Base-by-base conservation (phyloP, 805 yeast species). In the Nakazawaea wickerhamii region DNA sequence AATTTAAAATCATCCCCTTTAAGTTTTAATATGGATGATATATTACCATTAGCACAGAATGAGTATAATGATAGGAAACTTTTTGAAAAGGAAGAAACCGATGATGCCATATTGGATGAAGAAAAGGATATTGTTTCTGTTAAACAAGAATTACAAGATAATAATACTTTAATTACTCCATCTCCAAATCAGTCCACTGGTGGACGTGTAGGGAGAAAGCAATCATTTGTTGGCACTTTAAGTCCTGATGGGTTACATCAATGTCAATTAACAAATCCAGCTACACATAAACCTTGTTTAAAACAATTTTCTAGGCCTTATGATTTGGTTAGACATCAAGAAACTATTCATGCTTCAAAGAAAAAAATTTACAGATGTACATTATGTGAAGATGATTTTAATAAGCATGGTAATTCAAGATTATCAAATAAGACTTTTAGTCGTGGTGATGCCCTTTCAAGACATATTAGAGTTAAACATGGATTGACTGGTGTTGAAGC, bases 381-480 rank as follows among this genome's bases (percentile, higher is more conserved):
- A 52, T 80, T 84, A 35, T 91, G 99, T 65, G 93, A 84, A 44
- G 82, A 77, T 51, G 80, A 75, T 50, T 71, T 79, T 46, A 75
- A 78, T 22, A 60, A 65, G 36, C 60, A 55, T 40, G 55, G 63
- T 41, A 49, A 65, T 58, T 25, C 77, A 67, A 55, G 60, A 20
- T 57, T 73, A 35, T 53, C 61, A 3, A 60, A 75, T 53, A 79
- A 78, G 41, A 88, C 95, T 1, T 91, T 93, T 57, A 84, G 95
- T 43, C 77, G 99, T 48, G 84, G 89, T 58, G 99, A 91, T 64
- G 97, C 99, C 1, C 72, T 91, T 48, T 86, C 95, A 14, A 79
- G 97, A 59, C 99, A 91, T 61, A 81, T 90, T 48, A 80, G 95
- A 54, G 91, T 89, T 36, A 89, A 93, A 67, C 98, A 90, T 66